These are phyloP conservation scores for thale cress (Arabidopsis thaliana) DNA, from an alignment of 345 rosid species.

Conservation along the genomic window TAIR10.1 NC_003070.9:6614001-6614500, in stretches of 20 bases:
- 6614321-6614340: neutral
- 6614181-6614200: neutral
- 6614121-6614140: neutral
- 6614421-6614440: neutral
- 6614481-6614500: neutral
- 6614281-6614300: neutral
- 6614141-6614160: neutral
- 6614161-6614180: neutral
- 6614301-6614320: neutral
- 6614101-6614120: neutral
- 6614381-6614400: neutral
- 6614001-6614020: neutral
- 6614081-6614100: neutral
- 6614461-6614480: neutral
- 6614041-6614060: neutral
- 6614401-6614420: neutral
- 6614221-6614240: neutral
- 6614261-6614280: neutral
- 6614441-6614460: neutral
- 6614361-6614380: neutral
- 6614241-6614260: neutral
- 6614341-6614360: neutral
- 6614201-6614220: neutral
- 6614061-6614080: neutral
- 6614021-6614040: neutral